phyloP scores from a whole-genome alignment of 306 rosid species.

The Benincasa hispida region DNA sequence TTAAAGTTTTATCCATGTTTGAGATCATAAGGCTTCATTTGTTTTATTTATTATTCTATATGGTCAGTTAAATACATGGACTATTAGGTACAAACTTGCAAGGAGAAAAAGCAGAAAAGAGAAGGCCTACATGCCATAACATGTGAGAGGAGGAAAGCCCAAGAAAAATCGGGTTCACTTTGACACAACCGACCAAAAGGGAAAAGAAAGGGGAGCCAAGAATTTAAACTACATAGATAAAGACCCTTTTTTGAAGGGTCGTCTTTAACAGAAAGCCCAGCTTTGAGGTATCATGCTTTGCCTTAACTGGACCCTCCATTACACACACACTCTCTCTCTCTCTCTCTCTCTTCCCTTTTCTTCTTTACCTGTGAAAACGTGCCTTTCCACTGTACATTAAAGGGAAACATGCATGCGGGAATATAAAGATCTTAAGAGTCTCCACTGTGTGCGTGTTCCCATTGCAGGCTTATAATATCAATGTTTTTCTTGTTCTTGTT shows the following conservation, averaged over 20 bases:
- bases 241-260: slow-evolving; percentile 10
- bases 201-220: slow-evolving; percentile 7
- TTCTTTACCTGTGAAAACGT: slow-evolving; percentile 1
- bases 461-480: neutral
- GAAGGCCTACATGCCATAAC: slow-evolving; percentile 3
- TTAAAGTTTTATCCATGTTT: neutral
- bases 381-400: slow-evolving; percentile 9
- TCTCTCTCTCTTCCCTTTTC: neutral
- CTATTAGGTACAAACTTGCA: neutral
- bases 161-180: neutral
- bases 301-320: slow-evolving; percentile 1
- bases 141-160: slow-evolving; percentile 1
- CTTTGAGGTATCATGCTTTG: slow-evolving; percentile 9
- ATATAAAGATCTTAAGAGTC: slow-evolving; percentile 4
- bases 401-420: slow-evolving; percentile 14
- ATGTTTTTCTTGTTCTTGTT: neutral
- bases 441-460: slow-evolving; percentile 7
- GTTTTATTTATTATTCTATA: neutral
- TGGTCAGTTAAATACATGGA: neutral
- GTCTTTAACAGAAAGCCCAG: slow-evolving; percentile 11
- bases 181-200: slow-evolving; percentile 12
- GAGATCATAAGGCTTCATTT: neutral
- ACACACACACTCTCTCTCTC: neutral
- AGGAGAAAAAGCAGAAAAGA: slow-evolving; percentile 5
- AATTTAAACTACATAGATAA: neutral